Percentiles rank a stretch among this genome's conserved stretches.
phyloP scores from a whole-genome alignment of 345 rosid genomes.

The Euphorbia pulcherrima region DNA sequence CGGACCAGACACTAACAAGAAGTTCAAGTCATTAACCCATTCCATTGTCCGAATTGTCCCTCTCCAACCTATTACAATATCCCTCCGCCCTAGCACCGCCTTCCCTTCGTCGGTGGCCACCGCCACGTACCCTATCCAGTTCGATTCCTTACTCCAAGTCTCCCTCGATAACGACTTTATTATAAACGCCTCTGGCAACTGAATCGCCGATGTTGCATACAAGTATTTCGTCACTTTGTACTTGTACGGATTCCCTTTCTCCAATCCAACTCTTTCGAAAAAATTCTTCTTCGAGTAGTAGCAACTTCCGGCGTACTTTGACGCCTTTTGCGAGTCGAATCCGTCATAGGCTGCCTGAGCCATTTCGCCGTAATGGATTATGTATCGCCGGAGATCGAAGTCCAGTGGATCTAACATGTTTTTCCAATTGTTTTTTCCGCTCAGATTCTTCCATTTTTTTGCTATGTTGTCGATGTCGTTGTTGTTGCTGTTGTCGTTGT shows the following conservation, averaged over 20 bases:
- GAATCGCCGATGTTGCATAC: conserved; percentile 59
- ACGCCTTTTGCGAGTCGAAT: conserved; percentile 51
- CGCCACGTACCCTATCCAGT: conserved; percentile 81
- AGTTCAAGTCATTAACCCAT: conserved; percentile 66
- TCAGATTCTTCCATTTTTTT: conserved; percentile 58
- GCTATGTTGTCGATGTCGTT: conserved; percentile 18
- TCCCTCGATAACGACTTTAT: conserved; percentile 58
- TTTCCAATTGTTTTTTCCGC: conserved; percentile 63
- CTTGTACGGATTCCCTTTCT: conserved; percentile 52
- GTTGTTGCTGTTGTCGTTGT: background rate
- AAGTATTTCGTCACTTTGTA: conserved; percentile 64
- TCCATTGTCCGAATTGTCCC: conserved; percentile 67
- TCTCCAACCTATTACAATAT: conserved; percentile 81
- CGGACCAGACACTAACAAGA: conserved; percentile 44
- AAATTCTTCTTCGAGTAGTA: conserved; percentile 48
- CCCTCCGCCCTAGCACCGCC: conserved; percentile 64
- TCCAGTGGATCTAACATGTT: conserved; percentile 62
- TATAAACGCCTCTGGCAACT: conserved; percentile 65
- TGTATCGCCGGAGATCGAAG: conserved; percentile 57
- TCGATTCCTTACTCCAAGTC: conserved; percentile 82
- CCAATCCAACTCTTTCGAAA: conserved; percentile 53
- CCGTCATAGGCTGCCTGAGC: conserved; percentile 72
- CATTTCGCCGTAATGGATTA: conserved; percentile 83
- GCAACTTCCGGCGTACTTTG: conserved; percentile 62
- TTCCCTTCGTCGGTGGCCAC: conserved; percentile 73